Evolutionary conservation across 169 alveolate genomes (phyloP), one percentile per base, ranked within the genome.

Genomic region (Eimeria acervulina): DNA sequence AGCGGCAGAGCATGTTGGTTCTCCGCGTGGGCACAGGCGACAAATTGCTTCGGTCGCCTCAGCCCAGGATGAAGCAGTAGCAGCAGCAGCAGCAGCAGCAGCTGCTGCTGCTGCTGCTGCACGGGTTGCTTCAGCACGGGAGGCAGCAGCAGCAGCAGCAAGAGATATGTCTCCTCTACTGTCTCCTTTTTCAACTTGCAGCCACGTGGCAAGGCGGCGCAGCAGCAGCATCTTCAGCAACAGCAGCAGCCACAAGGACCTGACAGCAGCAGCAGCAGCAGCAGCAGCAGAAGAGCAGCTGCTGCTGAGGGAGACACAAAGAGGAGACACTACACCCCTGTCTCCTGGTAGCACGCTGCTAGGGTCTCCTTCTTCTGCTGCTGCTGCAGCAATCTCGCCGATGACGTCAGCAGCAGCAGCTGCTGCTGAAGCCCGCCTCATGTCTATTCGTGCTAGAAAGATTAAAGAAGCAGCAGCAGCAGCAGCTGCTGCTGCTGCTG

Each of bases 221-320:
- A 59, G 68, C 68, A 59, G 21, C 68, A 59, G 68, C 68, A 59
- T 6, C 38, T 70, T 70, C 83, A 1, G 83, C 26, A 61, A 61
- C 83, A 70, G 83, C 38, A 70, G 83, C 42, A n/a, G n/a, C n/a
- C n/a, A n/a, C n/a, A n/a, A n/a, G n/a, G n/a, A n/a, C n/a, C n/a
- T n/a, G n/a, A n/a, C n/a, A n/a, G n/a, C n/a, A n/a, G 87, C 59
- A 76, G 87, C 61, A 36, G 87, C 87, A 38, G 87, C 47, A 74
- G 47, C 87, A 74, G 87, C 47, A 31, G 31, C 83, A 15, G 83
- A 17, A 1, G 38, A 19, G 13, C 28, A 40, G 83, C 83, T 70
- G 83, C 83, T 70, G 83, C 83, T 26, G 51, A 17, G 33, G 42
- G 40, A 40, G 21, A 70, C 44, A 21, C 21, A 40, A 28, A 40